phyloP scores from a whole-genome alignment of 2,329 filamentous ascomycete species.

The Lecanosticta acicola region DNA sequence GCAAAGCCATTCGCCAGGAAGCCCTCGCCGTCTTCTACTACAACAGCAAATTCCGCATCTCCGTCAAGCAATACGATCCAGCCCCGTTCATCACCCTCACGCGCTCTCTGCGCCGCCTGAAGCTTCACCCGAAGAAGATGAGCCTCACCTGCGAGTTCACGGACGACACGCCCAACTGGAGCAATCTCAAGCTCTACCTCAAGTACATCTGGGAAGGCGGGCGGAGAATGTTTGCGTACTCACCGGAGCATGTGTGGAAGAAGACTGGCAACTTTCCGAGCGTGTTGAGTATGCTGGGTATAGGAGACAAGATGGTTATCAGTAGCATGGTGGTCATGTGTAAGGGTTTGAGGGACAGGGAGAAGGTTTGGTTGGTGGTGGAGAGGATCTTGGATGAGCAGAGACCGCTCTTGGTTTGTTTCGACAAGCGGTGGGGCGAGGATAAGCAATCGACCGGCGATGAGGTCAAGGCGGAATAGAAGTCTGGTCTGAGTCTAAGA shows the following conservation, averaged over 20 bases:
- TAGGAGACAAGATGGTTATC: neutral
- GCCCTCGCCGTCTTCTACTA: slow-evolving; percentile 12
- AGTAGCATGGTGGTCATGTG: neutral
- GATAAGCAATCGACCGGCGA: neutral
- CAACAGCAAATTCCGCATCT: slow-evolving; percentile 16
- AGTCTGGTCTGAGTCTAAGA: neutral
- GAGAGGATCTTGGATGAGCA: neutral
- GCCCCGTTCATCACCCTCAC: neutral
- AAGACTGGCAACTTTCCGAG: neutral
- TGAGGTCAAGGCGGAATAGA: neutral
- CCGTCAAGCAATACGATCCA: slow-evolving; percentile 5
- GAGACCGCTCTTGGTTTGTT: neutral
- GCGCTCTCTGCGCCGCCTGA: neutral
- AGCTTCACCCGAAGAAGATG: neutral
- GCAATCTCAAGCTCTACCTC: neutral
- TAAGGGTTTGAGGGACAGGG: neutral
- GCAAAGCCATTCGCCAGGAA: slow-evolving; percentile 12
- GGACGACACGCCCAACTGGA: neutral
- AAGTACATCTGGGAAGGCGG: neutral
- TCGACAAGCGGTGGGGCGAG: neutral
- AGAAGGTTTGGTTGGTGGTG: neutral
- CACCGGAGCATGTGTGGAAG: neutral
- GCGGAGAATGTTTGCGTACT: neutral
- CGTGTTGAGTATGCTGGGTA: neutral
- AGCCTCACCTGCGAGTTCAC: neutral